Base-by-base conservation (phyloP, 768 basidiomycete genomes). In the Leccinellum rugosiceps region DNA sequence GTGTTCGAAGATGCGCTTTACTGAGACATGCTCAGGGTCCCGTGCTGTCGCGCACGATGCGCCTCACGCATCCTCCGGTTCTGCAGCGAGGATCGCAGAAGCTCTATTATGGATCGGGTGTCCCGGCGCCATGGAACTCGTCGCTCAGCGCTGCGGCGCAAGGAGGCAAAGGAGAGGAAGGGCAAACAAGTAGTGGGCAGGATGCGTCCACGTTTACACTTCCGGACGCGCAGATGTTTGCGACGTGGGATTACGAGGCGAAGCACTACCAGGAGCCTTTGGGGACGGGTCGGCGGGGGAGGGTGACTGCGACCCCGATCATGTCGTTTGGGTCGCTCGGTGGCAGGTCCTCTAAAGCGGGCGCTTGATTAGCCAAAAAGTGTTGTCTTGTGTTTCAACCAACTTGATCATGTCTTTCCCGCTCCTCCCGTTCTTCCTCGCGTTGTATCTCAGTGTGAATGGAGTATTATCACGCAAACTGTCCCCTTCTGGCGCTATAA, bases 381-480 rank as follows among this genome's bases (percentile, higher is more conserved):
- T 31, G 30, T 31, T 10, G 30, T 10, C 28, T 3, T n/a, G 8
- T 38, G 35, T 35, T 35, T 35, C 35, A 35, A 17, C 34, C 4
- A 38, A 38, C n/a, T 35, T 15, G 2, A n/a, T 48, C 55, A 68
- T 69, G 68, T 51, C 59, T 31, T 56, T 80, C 17, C 75, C 76
- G 26, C 30, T 73, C 47, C 45, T 80, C 26, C 77, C 85, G 1
- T 66, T 83, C 32, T 49, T 76, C 25, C 53, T 86, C 17, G 82
- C 89, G 0, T 64, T 78, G 1, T 66, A 81, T 3, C 77, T 94
- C 17, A 82, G 84, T 31, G 61, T 77, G 0, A 90, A 92, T 75
- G 94, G 94, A 4, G 75, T 82, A 10, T 81, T 81, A 15, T 89
- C 86, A 56, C 79, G 83, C 52, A 94, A 92, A 0, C 78, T 98